Conservation (phyloP, 495 filamentous ascomycete genomes). For the Aspergillus steynii region DNA sequence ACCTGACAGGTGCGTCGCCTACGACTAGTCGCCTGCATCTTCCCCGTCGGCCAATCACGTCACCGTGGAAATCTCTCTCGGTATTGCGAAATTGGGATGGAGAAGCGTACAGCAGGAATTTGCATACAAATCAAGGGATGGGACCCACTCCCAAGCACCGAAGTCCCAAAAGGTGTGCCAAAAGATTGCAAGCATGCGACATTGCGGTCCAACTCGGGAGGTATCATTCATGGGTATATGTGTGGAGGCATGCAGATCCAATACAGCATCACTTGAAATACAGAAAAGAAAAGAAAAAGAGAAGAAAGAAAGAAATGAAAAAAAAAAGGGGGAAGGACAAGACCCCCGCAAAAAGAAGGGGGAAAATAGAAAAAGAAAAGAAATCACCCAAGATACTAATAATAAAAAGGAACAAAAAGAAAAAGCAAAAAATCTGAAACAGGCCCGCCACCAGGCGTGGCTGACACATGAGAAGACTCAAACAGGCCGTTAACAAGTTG, state of each 20-base stretch:
- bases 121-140: neutral
- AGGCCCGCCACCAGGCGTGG: neutral
- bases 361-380: constrained; percentile 1
- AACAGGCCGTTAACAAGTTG: neutral
- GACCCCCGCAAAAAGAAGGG: neutral
- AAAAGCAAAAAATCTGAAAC: constrained; percentile 1
- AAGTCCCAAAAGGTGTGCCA: neutral
- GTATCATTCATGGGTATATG: neutral
- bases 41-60: neutral
- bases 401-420: constrained; percentile 11
- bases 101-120: neutral
- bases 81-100: neutral
- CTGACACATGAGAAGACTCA: neutral
- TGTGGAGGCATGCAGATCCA: neutral
- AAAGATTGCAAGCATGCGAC: neutral
- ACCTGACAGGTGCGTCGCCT: constrained; percentile 1
- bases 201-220: neutral
- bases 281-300: neutral
- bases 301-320: neutral
- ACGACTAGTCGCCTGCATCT: neutral
- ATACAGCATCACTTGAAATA: neutral
- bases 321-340: neutral
- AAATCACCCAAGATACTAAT: neutral
- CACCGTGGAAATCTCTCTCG: neutral
- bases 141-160: neutral